phyloP scores from a whole-genome alignment of 345 rosid genomes.

The Gossypium anomalum region DNA sequence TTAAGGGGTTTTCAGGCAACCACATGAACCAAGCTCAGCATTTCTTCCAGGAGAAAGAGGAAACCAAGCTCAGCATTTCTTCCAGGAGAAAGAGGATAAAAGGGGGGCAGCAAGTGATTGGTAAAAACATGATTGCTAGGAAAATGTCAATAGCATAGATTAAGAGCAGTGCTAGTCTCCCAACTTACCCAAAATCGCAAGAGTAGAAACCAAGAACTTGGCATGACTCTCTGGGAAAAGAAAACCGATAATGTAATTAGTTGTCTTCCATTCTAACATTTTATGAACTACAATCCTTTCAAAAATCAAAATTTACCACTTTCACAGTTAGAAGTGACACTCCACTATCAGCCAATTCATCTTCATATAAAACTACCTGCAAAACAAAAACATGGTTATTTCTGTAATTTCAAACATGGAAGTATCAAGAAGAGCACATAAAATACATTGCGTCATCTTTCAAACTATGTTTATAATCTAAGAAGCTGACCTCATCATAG shows the following conservation, averaged over 20 bases:
- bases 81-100: not conserved
- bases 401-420: constrained; percentile 11
- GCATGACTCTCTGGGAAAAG: constrained; percentile 87
- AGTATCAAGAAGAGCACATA: constrained; percentile 2
- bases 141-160: constrained; percentile 1
- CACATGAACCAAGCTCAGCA: not conserved
- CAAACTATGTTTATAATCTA: constrained; percentile 1
- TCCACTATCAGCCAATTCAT: constrained; percentile 96
- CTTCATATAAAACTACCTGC: constrained; percentile 94
- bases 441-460: not conserved
- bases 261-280: not conserved
- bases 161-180: not conserved
- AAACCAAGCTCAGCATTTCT: not conserved
- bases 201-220: constrained; percentile 96
- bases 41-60: not conserved
- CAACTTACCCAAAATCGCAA: constrained; percentile 92
- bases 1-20: not conserved
- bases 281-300: not conserved
- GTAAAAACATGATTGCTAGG: not conserved
- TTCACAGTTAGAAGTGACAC: constrained; percentile 89
- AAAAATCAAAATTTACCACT: constrained; percentile 60
- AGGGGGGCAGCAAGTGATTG: too few species aligned
- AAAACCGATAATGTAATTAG: not conserved
- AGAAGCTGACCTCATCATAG: constrained; percentile 72
- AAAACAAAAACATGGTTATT: constrained; percentile 19